Evolutionary conservation across 2,329 filamentous ascomycete genomes (phyloP).

Genomic region (Cordyceps sp.): DNA sequence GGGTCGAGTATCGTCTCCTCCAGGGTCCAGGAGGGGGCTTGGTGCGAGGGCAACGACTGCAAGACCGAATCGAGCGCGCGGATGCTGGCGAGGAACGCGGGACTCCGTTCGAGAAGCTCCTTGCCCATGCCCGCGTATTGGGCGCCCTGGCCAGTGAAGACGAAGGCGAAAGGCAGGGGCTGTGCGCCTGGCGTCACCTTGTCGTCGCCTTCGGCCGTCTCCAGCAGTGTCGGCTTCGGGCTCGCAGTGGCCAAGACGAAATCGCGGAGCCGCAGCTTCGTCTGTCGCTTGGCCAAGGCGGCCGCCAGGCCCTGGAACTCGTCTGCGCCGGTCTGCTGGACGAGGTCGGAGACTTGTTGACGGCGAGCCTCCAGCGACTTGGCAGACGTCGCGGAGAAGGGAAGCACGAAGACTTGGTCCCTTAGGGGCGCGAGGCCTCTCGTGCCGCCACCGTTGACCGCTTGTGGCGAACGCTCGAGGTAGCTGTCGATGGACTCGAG

Average conservation of each 20-base stretch:
- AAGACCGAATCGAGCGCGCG: slow-evolving; percentile 3
- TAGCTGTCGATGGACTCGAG: slow-evolving; percentile 7
- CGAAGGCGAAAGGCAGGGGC: slow-evolving; percentile 3
- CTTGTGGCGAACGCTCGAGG: background rate
- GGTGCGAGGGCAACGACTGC: background rate
- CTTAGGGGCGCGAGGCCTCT: background rate
- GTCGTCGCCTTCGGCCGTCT: background rate
- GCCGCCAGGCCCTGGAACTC: background rate
- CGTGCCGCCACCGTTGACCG: background rate
- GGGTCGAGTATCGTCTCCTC: slow-evolving; percentile 4
- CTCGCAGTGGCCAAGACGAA: background rate
- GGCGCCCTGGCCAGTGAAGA: slow-evolving; percentile 11
- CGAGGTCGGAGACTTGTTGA: background rate
- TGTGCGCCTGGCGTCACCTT: background rate
- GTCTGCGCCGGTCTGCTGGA: background rate
- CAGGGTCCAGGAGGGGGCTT: slow-evolving; percentile 1
- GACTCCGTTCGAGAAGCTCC: slow-evolving; percentile 3
- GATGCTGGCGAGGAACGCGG: slow-evolving; percentile 4
- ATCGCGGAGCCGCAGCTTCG: background rate
- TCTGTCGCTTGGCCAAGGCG: background rate
- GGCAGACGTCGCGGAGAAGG: background rate
- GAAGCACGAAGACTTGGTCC: background rate
- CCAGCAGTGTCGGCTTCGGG: background rate
- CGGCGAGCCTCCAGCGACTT: background rate
- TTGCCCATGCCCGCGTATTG: slow-evolving; percentile 8